phyloP scores from a whole-genome alignment of 148 eudicot species.

The Euryodendron excelsum region DNA sequence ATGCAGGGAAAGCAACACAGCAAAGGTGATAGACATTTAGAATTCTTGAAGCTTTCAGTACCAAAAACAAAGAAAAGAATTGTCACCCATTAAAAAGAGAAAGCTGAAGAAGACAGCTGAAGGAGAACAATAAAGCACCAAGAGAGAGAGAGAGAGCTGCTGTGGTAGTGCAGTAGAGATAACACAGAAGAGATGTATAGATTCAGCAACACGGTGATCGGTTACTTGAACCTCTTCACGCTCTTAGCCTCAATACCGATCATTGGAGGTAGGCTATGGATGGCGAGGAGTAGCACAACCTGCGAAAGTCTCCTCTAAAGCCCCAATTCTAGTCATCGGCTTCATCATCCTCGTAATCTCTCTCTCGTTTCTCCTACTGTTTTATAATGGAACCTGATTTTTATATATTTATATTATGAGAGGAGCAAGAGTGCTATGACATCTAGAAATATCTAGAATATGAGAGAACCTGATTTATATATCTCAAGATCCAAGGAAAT shows the following conservation, averaged over 20 bases:
- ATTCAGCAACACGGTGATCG: constrained; percentile 82
- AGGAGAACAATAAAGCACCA: too few species aligned
- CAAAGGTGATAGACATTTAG: neutral
- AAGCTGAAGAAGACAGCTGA: too few species aligned
- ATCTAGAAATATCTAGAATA: too few species aligned
- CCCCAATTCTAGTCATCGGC: constrained; percentile 65
- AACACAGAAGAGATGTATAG: constrained; percentile 43
- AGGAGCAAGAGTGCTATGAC: too few species aligned
- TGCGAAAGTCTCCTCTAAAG: constrained; percentile 76
- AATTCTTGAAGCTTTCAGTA: neutral
- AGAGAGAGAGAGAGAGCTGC: neutral
- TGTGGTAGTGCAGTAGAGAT: too few species aligned
- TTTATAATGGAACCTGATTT: too few species aligned
- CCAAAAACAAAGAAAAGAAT: neutral
- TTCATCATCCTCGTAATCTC: constrained; percentile 65
- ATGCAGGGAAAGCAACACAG: too few species aligned
- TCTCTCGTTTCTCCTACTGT: too few species aligned
- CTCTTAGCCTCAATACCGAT: constrained; percentile 79
- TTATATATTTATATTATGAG: too few species aligned
- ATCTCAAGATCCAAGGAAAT: too few species aligned
- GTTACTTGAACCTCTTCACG: constrained; percentile 79
- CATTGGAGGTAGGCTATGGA: constrained; percentile 74
- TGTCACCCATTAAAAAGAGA: neutral
- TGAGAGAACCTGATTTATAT: too few species aligned
- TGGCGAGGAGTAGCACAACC: constrained; percentile 61